Evolutionary conservation across 1,284 basidiomycete genomes (phyloP), one percentile per base, ranked within the genome.

Genomic region (Ganoderma lucidum): DNA sequence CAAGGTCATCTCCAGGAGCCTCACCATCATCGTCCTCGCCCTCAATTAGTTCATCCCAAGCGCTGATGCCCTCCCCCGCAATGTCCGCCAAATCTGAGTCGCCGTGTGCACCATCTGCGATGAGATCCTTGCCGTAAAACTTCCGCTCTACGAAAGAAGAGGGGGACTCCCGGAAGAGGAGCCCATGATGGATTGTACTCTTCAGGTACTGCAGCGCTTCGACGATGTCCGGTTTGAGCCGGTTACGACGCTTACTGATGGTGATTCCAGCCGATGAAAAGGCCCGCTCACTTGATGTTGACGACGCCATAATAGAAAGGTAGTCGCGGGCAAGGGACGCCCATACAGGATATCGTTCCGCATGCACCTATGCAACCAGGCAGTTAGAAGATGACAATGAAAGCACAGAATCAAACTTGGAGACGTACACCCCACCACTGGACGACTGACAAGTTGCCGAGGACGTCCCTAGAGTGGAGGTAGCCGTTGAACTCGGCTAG

Each of bases 181-280:
- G 66, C 60, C 81, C 79, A 39, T 76, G 68, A 4, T 71, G 68
- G 37, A 79, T 53, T 4, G 73, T 41, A 62, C 75, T 79, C 70
- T 83, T 84, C 2, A 83, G 56, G 35, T 74, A 75, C 65, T 84
- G 81, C 1, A 84, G 64, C 1, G 81, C 83, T 65, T 85, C 80
- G 37, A 84, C 79, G 53, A 75, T 71, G 44, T 78, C 75, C 0
- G 53, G 74, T 32, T 77, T 73, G 32, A 78, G 71, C 1, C 67
- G 62, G 37, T 69, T 77, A 15, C 76, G 69, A 17, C 37, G 69
- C 30, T 76, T 72, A 32, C 61, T 72, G 41, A 78, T 71, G 14
- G 75, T 77, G 61, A 75, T 74, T 2, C 74, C 72, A 14, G 60
- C 77, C 6, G 62, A 61, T 2, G 72, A 75, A 60, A 77, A 78